phyloP scores from a whole-genome alignment of 2,329 filamentous ascomycete genomes.

The Helminthosporium solani region DNA sequence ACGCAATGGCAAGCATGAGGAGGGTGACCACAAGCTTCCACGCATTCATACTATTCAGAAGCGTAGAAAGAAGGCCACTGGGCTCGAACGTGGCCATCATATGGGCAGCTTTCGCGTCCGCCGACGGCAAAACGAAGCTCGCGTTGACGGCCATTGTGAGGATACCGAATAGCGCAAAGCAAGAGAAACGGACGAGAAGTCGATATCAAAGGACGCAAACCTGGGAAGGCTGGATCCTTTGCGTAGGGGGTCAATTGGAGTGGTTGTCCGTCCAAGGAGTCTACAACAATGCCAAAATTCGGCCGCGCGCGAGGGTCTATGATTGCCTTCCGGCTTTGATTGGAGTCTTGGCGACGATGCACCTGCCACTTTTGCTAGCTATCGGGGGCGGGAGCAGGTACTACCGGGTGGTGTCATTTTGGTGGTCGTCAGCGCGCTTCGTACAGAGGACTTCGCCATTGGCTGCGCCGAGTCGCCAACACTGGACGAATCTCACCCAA shows the following conservation, averaged over 20 bases:
- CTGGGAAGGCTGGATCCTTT: no score
- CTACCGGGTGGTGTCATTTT: no score
- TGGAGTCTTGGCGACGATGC: background rate
- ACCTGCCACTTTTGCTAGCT: background rate
- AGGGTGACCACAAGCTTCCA: constrained; percentile 57
- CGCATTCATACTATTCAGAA: constrained; percentile 32
- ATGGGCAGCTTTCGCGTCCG: constrained; percentile 40
- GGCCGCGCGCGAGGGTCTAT: no score
- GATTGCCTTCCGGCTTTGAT: constrained; percentile 1
- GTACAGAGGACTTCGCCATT: no score
- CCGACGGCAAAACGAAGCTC: constrained; percentile 43
- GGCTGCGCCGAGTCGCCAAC: no score
- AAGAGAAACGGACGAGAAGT: background rate
- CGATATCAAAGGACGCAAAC: no score
- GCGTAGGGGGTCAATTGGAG: constrained; percentile 1
- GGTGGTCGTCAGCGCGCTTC: no score
- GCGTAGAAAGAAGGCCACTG: constrained; percentile 32
- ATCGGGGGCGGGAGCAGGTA: background rate
- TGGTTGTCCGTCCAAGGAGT: no score
- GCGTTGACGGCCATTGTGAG: constrained; percentile 38
- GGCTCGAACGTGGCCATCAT: constrained; percentile 31
- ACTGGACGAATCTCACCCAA: no score
- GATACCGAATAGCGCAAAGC: background rate
- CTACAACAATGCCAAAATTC: no score
- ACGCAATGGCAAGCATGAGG: constrained; percentile 70